Evolutionary conservation across 768 basidiomycete genomes (phyloP), one percentile per base, ranked within the genome.

Genomic region (Tulasnella sp.): DNA sequence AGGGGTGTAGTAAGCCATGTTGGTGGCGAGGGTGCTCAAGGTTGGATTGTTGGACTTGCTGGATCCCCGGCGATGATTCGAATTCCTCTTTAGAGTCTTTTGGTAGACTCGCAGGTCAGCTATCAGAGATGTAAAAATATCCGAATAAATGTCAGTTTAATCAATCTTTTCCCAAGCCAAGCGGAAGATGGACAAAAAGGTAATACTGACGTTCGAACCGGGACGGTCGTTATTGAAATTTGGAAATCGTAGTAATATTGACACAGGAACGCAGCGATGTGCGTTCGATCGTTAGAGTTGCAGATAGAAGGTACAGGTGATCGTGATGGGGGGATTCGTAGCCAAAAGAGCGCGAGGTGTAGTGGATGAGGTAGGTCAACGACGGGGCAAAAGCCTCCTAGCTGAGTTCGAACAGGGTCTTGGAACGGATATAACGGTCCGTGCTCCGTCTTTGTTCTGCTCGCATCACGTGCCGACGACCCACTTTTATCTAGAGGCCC

Each of bases 151-250:
- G 60, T 64, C 3, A 64, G 60, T n/a, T 64, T 34, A n/a, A 64
- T 64, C 60, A n/a, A 64, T 64, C 60, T 20, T 44, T 44, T 28
- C 60, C 60, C 12, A n/a, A 64, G 60, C n/a, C 12, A 64, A 64
- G n/a, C 50, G 50, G 60, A n/a, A 37, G 73, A n/a, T 41, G 31
- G 12, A 34, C 12, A 22, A 37, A 75, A 75, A 42, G 73, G 73
- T 75, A 75, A 75, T 42, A 75, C 73, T 75, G 41, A 75, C 73
- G 73, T 75, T 48, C 44, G 73, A 48, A 64, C 31, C 31, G 40
- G 73, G 73, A 75, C 73, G 37, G 73, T 75, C 44, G 73, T 41
- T 42, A 75, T 75, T 75, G 41, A 48, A 75, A 75, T 75, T 75
- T 3, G 73, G 73, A 48, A 28, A 75, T 75, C n/a, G 60, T 64